These are phyloP conservation scores for Rhododendron kiyosumense DNA, from an alignment of 148 eudicot species.

Conservation along the genomic window DNA sequence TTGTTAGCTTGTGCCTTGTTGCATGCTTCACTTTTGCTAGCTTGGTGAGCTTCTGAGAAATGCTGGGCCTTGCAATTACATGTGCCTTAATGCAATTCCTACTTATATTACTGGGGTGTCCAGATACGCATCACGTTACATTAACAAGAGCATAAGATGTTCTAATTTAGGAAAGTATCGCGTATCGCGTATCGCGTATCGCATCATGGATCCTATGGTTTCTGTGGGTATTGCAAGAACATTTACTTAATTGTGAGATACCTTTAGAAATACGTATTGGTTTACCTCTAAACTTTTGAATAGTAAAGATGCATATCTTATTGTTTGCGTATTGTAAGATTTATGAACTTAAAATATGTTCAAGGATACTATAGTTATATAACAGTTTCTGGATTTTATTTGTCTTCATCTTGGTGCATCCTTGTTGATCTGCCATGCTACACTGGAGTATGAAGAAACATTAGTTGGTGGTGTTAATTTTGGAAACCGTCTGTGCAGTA, in stretches of 20 bases:
- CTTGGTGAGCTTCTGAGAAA: not conserved
- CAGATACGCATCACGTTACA: not conserved
- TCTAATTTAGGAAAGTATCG: not conserved
- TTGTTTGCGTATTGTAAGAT: not conserved
- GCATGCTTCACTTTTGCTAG: not conserved
- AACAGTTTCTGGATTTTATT: not conserved
- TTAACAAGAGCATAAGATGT: not conserved
- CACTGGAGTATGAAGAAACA: not conserved
- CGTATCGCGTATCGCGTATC: not conserved
- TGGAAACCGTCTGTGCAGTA: not conserved
- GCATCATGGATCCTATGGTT: not conserved
- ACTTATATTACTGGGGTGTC: not conserved
- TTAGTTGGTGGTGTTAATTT: not conserved
- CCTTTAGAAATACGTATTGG: not conserved
- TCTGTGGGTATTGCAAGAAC: not conserved
- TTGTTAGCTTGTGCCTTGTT: not conserved
- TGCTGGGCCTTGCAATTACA: not conserved
- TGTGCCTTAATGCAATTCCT: not conserved
- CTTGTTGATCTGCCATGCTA: not conserved
- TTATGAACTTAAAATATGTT: not conserved
- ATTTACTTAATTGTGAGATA: not conserved
- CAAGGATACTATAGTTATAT: not conserved
- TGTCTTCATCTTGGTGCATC: not conserved
- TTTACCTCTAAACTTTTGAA: not conserved
- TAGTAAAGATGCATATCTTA: not conserved